A percentile compares a stretch with the other conserved stretches of the same genome.
Evolutionary conservation across 345 rosid genomes (phyloP).

Genomic region (Corymbia maculata): DNA sequence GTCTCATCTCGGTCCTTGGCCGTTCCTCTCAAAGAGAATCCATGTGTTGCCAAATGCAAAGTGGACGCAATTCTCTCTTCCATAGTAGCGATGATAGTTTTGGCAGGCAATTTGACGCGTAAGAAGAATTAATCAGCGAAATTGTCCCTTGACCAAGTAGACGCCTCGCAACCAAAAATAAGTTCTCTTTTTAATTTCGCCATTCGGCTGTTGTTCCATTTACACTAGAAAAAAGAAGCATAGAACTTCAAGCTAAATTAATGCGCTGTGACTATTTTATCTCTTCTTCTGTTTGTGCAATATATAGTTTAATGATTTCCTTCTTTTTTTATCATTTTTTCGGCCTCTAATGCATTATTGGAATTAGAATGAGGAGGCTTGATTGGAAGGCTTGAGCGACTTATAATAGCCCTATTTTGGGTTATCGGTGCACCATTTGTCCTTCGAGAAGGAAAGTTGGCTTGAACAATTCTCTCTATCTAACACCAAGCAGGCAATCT

Average conservation of each 20-base stretch:
- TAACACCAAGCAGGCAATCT: not conserved
- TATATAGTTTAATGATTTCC: not conserved
- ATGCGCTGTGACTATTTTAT: not conserved
- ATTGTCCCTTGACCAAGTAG: not conserved
- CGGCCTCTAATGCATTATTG: not conserved
- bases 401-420: not conserved
- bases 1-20: not conserved
- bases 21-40: not conserved
- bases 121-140: not conserved
- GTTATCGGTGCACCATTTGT: not conserved
- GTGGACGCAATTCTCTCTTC: not conserved
- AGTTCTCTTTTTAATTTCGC: not conserved
- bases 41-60: not conserved
- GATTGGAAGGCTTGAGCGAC: not conserved
- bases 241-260: not conserved
- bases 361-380: not conserved
- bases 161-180: not conserved
- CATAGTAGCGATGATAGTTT: not conserved
- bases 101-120: not conserved
- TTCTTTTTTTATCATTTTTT: not conserved
- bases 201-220: not conserved
- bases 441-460: not conserved
- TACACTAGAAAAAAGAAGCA: not conserved
- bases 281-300: not conserved
- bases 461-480: not conserved